phyloP scores from a whole-genome alignment of 169 alveolate species.

The Plasmodium gonderi region DNA sequence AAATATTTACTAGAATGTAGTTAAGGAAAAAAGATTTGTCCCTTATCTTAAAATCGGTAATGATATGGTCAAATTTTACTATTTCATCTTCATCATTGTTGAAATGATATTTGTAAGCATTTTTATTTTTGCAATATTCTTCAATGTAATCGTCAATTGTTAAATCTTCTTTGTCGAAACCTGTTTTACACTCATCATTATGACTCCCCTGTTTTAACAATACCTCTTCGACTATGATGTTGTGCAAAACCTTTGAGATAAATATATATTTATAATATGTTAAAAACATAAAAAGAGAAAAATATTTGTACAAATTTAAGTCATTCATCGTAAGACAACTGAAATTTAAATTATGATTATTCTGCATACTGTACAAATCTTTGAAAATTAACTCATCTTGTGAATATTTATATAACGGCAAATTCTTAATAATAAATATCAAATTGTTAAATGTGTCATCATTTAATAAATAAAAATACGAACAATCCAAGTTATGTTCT shows the following conservation, averaged over 20 bases:
- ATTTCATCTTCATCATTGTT: conserved; percentile 12
- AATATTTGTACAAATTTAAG: conserved; percentile 53
- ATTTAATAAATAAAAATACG: conserved; percentile 9
- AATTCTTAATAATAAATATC: conserved; percentile 47
- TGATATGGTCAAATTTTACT: conserved; percentile 2
- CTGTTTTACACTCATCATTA: neutral
- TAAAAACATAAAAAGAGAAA: conserved; percentile 68
- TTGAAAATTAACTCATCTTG: conserved; percentile 59
- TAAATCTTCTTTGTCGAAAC: conserved; percentile 19
- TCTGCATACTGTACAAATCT: conserved; percentile 51
- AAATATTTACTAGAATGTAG: conserved; percentile 19
- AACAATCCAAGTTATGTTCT: conserved; percentile 5
- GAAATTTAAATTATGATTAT: conserved; percentile 48
- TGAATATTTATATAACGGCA: conserved; percentile 57
- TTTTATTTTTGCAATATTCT: conserved; percentile 37
- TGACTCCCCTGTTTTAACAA: neutral
- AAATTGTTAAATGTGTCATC: conserved; percentile 43
- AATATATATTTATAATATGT: conserved; percentile 45
- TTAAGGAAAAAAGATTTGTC: conserved; percentile 53
- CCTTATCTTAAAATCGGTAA: conserved; percentile 34
- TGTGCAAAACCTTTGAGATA: conserved; percentile 5
- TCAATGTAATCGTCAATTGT: conserved; percentile 31
- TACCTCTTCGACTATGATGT: neutral
- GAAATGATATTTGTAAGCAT: neutral
- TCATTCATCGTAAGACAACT: conserved; percentile 54